phyloP scores from a whole-genome alignment of 257 asterid genomes.

The Capsicum rhomboideum region DNA sequence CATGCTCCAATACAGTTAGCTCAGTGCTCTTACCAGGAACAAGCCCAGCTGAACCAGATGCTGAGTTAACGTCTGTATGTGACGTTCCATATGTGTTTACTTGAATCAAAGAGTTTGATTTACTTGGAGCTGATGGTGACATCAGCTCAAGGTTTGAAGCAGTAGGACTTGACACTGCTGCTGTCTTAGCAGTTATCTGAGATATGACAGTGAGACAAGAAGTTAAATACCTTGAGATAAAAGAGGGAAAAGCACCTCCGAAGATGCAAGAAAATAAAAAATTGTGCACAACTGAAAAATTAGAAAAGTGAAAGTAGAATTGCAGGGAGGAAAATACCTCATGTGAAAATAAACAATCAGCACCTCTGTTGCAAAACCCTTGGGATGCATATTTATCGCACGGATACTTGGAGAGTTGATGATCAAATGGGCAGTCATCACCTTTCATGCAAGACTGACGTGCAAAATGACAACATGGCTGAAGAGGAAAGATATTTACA shows the following conservation, averaged over 20 bases:
- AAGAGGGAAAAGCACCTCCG: not conserved
- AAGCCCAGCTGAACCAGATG: slow-evolving; percentile 14
- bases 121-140: slow-evolving; percentile 22
- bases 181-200: slow-evolving; percentile 41
- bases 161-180: slow-evolving; percentile 15
- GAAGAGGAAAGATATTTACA: slow-evolving; percentile 17
- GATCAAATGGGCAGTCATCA: slow-evolving; percentile 85
- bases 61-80: slow-evolving; percentile 22
- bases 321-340: slow-evolving; percentile 39
- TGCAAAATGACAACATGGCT: slow-evolving; percentile 92
- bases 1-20: slow-evolving; percentile 17
- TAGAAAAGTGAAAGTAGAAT: not conserved
- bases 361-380: slow-evolving; percentile 80
- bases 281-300: slow-evolving; percentile 2
- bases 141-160: slow-evolving; percentile 26
- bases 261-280: not conserved
- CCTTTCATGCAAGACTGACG: slow-evolving; percentile 95
- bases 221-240: not conserved
- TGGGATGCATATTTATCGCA: slow-evolving; percentile 50
- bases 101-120: slow-evolving; percentile 25
- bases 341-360: slow-evolving; percentile 80
- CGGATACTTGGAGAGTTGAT: slow-evolving; percentile 80
- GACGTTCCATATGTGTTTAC: slow-evolving; percentile 12
- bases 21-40: slow-evolving; percentile 25
- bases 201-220: slow-evolving; percentile 4